Evolutionary conservation across 164 flowering plant genomes (phyloP).

Genomic region (Stephania japonica): DNA sequence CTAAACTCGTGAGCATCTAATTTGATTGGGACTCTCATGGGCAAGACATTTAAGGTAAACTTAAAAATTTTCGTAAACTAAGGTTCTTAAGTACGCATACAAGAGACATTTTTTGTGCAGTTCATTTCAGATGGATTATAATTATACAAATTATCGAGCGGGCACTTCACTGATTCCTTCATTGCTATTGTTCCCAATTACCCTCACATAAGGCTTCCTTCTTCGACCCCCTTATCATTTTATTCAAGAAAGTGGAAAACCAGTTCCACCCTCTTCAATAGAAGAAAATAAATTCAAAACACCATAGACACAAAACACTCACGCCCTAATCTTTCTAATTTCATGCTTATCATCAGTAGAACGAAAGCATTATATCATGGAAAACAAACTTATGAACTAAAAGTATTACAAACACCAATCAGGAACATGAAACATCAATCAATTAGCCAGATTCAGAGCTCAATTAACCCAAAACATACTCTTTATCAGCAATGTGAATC

Average conservation of each 20-base stretch:
- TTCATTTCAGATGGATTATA: neutral
- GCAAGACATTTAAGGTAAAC: neutral
- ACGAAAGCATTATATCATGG: neutral
- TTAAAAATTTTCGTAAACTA: too few relatives aligned
- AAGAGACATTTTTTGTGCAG: neutral
- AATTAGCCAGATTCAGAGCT: neutral
- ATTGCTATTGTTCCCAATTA: neutral
- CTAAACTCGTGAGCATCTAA: too few relatives aligned
- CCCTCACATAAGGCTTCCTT: neutral
- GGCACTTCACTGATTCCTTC: neutral
- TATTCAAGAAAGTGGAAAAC: neutral
- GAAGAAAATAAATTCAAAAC: neutral
- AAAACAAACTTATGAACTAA: neutral
- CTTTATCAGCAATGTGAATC: constrained; percentile 91
- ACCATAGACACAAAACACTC: neutral
- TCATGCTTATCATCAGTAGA: neutral
- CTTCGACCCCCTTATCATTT: neutral
- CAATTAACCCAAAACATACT: constrained; percentile 43
- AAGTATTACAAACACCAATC: neutral
- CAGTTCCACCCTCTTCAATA: neutral
- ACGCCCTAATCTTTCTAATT: neutral
- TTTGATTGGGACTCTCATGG: neutral
- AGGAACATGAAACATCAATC: neutral
- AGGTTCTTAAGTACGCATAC: neutral
- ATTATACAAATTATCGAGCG: neutral